phyloP scores from a whole-genome alignment of 1,139 yeast species.

The Debaryomyces robertsiae region DNA sequence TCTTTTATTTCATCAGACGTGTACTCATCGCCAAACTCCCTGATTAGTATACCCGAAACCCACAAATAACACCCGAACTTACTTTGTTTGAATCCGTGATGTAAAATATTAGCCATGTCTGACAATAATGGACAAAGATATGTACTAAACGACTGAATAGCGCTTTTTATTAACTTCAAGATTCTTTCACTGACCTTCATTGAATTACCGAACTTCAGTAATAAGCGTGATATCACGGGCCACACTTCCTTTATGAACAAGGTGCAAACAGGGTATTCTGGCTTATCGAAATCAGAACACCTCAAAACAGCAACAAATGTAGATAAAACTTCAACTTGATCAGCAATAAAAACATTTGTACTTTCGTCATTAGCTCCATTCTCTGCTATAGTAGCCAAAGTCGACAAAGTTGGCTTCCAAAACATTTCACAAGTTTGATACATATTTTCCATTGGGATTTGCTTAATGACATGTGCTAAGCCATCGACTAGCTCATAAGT shows the following conservation, averaged over 20 bases:
- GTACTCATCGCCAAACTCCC: slow-evolving; percentile 73
- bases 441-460: slow-evolving; percentile 43
- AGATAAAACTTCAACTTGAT: slow-evolving; percentile 72
- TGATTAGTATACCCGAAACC: slow-evolving; percentile 83
- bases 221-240: slow-evolving; percentile 55
- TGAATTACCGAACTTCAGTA: slow-evolving; percentile 57
- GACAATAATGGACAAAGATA: slow-evolving; percentile 65
- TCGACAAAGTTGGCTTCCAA: slow-evolving; percentile 64
- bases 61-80: slow-evolving; percentile 84
- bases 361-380: slow-evolving; percentile 33
- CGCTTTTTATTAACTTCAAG: slow-evolving; percentile 65
- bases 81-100: slow-evolving; percentile 69
- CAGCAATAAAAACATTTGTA: slow-evolving; percentile 57
- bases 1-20: slow-evolving; percentile 38
- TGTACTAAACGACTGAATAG: slow-evolving; percentile 69
- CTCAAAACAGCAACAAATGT: slow-evolving; percentile 67
- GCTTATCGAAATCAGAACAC: slow-evolving; percentile 36
- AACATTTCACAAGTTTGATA: slow-evolving; percentile 52
- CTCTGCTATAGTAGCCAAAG: slow-evolving; percentile 34
- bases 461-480: slow-evolving; percentile 76
- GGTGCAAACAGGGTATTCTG: slow-evolving; percentile 57
- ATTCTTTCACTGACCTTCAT: slow-evolving; percentile 71
- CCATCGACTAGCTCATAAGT: slow-evolving; percentile 87
- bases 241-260: slow-evolving; percentile 58
- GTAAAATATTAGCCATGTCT: slow-evolving; percentile 60